Evolutionary conservation across 345 rosid genomes (phyloP), one percentile per base, ranked within the genome.

Genomic region (Pelargonium nanum): DNA sequence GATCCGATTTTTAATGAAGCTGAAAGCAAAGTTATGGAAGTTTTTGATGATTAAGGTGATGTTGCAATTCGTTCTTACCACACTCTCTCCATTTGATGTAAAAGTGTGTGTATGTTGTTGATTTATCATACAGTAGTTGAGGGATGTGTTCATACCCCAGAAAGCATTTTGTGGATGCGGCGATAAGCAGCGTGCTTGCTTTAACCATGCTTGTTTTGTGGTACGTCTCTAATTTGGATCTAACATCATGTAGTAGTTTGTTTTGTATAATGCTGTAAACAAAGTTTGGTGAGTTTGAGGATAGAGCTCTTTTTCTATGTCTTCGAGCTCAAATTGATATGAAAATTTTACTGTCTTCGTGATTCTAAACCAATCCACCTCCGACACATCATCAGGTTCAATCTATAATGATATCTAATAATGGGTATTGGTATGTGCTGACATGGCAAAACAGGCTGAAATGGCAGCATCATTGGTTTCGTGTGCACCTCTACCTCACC

Each of bases 351-450:
- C 48, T 3, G 57, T 15, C 26, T 22, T 54, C 20, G 19, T 13
- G 26, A 55, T 16, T 48, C 20, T 7, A 17, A 53, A 22, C 74
- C 76, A 74, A 68, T 74, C 45, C 1, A 23, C 9, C 19, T 2
- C 3, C 9, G 72, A 58, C 78, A 74, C 20, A 21, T 74, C 72
- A 65, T 23, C 72, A 23, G 22, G n/a, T 70, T 62, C 62, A 53
- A 71, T 68, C 76, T 68, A 57, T 54, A 68, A 59, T 58, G 32
- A 22, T 54, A 61, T 60, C 63, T 58, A 60, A 53, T 30, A 55
- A 23, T 17, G 28, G 24, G 28, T 28, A 22, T 58, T 28, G 52
- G 4, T 25, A 1, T 52, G 30, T 26, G 48, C 15, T 45, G 58
- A 40, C 48, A 40, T 40, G 48, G 48, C 48, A 40, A 40, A 34